These are phyloP conservation scores for Saccharomycodes ludwigii DNA, from an alignment of 805 yeast genomes.

Conservation along the genomic window DNA sequence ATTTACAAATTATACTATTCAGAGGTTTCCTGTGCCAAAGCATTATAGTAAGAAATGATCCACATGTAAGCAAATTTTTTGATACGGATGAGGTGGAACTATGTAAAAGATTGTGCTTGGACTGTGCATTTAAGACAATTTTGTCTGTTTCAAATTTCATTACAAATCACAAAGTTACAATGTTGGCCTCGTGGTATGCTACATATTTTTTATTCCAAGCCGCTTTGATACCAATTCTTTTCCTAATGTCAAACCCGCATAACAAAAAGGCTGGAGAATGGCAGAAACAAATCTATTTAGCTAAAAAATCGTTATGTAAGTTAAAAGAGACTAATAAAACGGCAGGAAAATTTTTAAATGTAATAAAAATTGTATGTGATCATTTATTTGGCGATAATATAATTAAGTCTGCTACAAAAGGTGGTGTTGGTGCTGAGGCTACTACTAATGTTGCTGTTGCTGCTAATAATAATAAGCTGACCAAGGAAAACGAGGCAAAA, in stretches of 20 bases:
- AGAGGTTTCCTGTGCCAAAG: slow-evolving; percentile 48
- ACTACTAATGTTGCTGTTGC: too few relatives aligned
- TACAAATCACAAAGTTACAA: slow-evolving; percentile 26
- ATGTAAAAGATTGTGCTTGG: slow-evolving; percentile 38
- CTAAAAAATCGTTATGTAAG: slow-evolving; percentile 1
- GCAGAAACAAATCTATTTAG: slow-evolving; percentile 4
- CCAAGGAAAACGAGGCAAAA: too few relatives aligned
- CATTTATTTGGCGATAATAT: too few relatives aligned
- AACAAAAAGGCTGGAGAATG: slow-evolving; percentile 5
- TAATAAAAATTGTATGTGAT: slow-evolving; percentile 7
- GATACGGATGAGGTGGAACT: slow-evolving; percentile 32
- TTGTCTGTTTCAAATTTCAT: slow-evolving; percentile 32
- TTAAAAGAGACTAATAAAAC: slow-evolving; percentile 5
- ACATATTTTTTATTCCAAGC: slow-evolving; percentile 55
- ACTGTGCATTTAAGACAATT: slow-evolving; percentile 41
- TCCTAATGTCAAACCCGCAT: slow-evolving; percentile 4
- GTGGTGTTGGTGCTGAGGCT: too few relatives aligned
- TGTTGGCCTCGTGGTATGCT: slow-evolving; percentile 49
- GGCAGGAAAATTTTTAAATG: slow-evolving; percentile 4
- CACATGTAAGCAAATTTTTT: slow-evolving; percentile 21
- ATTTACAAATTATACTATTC: slow-evolving; percentile 41
- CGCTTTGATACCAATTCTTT: slow-evolving; percentile 36
- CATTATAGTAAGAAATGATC: slow-evolving; percentile 27
- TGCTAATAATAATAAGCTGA: too few relatives aligned
- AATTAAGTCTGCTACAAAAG: too few relatives aligned